Percentiles rank a stretch among this genome's conserved stretches.
Conservation (phyloP, 768 basidiomycete species). For the Tephrocybe sp. region DNA sequence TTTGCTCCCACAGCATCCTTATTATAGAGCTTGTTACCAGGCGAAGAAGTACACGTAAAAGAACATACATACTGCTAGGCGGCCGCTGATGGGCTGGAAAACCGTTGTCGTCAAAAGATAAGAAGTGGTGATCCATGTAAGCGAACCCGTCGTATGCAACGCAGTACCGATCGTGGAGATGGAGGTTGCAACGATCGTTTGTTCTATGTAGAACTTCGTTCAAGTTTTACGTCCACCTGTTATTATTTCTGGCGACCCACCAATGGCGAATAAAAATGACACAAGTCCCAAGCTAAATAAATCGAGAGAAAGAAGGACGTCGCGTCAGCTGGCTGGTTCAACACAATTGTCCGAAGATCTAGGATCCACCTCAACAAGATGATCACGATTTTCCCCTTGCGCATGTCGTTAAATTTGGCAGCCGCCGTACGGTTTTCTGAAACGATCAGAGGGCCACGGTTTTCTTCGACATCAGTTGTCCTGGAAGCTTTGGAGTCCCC, state of each 20-base stretch:
- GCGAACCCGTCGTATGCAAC: conserved; percentile 21
- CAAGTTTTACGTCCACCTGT: background rate
- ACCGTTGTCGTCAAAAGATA: conserved; percentile 26
- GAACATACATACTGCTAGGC: conserved; percentile 19
- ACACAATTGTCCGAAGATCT: background rate
- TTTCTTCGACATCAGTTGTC: background rate
- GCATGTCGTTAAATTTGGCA: conserved; percentile 18
- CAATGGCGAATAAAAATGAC: conserved; percentile 18
- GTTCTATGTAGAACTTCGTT: conserved; percentile 12
- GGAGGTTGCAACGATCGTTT: conserved; percentile 26
- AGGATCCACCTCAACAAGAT: conserved; percentile 14
- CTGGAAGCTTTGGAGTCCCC: no score
- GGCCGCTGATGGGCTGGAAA: conserved; percentile 24
- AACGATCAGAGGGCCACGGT: background rate
- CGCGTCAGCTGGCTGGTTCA: background rate
- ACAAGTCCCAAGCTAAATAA: conserved; percentile 12
- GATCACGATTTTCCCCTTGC: conserved; percentile 6
- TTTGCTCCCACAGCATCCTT: conserved; percentile 24
- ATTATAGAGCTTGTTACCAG: background rate
- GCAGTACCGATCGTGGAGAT: conserved; percentile 23
- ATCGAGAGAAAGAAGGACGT: background rate
- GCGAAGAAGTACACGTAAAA: no score
- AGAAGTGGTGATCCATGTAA: conserved; percentile 26
- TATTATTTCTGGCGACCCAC: background rate
- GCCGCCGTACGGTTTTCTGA: background rate